phyloP scores from a whole-genome alignment of 1,284 basidiomycete species.

The Leccinum angustisporum region DNA sequence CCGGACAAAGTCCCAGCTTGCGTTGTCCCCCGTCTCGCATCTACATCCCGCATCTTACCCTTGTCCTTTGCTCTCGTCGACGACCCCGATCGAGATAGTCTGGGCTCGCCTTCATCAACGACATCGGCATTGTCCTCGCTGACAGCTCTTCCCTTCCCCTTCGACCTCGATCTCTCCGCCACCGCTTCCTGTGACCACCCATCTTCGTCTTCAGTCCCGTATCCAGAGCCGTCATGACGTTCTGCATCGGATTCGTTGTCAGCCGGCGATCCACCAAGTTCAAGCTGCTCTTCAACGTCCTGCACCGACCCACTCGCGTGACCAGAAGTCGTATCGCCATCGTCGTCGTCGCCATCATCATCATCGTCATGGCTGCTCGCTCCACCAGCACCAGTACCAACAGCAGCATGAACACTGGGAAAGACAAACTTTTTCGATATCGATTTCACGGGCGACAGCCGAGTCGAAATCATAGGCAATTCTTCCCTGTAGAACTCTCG shows the following conservation, averaged over 20 bases:
- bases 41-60: slow-evolving; percentile 25
- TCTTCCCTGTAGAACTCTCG: slow-evolving; percentile 19
- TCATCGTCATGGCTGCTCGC: background rate
- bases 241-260: too few relatives aligned
- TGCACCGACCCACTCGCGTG: background rate
- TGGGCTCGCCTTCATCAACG: slow-evolving; percentile 13
- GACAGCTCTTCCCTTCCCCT: slow-evolving; percentile 29
- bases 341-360: background rate
- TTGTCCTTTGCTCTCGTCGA: slow-evolving; percentile 17
- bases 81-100: slow-evolving; percentile 1
- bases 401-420: slow-evolving; percentile 11
- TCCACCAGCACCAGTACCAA: background rate
- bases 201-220: slow-evolving; percentile 24
- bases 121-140: slow-evolving; percentile 5
- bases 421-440: slow-evolving; percentile 38
- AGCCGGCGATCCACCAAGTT: slow-evolving; percentile 8
- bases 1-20: slow-evolving; percentile 9
- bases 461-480: slow-evolving; percentile 29
- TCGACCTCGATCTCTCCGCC: slow-evolving; percentile 18
- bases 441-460: slow-evolving; percentile 29
- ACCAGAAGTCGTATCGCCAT: background rate
- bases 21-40: slow-evolving; percentile 6
- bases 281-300: slow-evolving; percentile 3
- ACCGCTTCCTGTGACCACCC: slow-evolving; percentile 24
- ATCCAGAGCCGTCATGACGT: slow-evolving; percentile 6